Base-by-base conservation (phyloP, 1,284 basidiomycete genomes). In the Fereydounia khargensis region DNA sequence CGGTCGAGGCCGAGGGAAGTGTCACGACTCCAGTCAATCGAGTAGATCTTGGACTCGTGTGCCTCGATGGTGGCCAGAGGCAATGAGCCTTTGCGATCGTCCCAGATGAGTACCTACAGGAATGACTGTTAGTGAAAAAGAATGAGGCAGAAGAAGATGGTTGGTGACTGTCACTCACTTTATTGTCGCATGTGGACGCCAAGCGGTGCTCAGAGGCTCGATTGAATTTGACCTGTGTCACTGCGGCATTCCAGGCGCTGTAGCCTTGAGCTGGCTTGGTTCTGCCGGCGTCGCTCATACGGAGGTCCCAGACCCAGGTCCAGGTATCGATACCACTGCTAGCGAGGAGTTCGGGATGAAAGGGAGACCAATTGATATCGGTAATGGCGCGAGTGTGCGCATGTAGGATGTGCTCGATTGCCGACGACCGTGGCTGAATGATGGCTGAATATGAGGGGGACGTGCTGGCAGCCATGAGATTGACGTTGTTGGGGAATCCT, bases 71-170 rank as follows among this genome's bases (percentile, higher is more conserved):
- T 70, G 2, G 59, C 60, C 4, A 68, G 50, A 3, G 65, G 55
- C 8, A 70, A 41, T 4, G 71, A 55, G 3, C 64, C 61, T 30
- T 73, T 72, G 10, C 73, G 57, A 23, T 72, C 68, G 36, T 75
- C 73, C 71, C 71, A 75, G 19, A 75, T 69, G 14, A 72, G 56
- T 38, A 75, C 71, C n/a, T n/a, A n/a, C n/a, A n/a, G n/a, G n/a
- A n/a, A n/a, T n/a, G n/a, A n/a, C n/a, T n/a, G n/a, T n/a, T n/a
- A n/a, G n/a, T n/a, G n/a, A n/a, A n/a, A n/a, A n/a, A n/a, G 34
- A n/a, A n/a, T n/a, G n/a, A n/a, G n/a, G n/a, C n/a, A n/a, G n/a
- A n/a, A n/a, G n/a, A n/a, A n/a, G n/a, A n/a, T n/a, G n/a, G n/a
- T n/a, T n/a, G n/a, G n/a, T n/a, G n/a, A n/a, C n/a, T n/a, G n/a